Percentiles rank a stretch among this genome's conserved stretches.
Evolutionary conservation across 2,329 filamentous ascomycete genomes (phyloP).

Genomic region (Trichoderma atroviride): DNA sequence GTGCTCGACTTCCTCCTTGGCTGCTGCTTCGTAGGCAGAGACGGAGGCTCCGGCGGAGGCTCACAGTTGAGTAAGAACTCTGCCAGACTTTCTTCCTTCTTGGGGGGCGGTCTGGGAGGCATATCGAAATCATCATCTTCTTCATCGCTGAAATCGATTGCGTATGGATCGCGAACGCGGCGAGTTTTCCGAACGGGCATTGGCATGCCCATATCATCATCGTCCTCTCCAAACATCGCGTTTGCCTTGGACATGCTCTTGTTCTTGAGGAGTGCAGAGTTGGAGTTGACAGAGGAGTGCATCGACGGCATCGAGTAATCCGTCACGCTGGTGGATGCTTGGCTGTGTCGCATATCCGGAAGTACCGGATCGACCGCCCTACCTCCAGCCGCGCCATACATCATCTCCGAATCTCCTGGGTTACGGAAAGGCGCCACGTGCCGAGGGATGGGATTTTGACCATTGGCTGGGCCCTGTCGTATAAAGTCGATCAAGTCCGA

Average conservation of each 20-base stretch:
- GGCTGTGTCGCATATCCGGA: conserved; percentile 58
- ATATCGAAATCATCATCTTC: conserved; percentile 60
- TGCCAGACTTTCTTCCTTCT: conserved; percentile 68
- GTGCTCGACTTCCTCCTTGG: conserved; percentile 65
- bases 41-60: conserved; percentile 59
- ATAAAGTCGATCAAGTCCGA: conserved; percentile 96
- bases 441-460: conserved; percentile 75
- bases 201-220: conserved; percentile 39
- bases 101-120: conserved; percentile 42
- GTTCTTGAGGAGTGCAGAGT: conserved; percentile 65
- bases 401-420: conserved; percentile 84
- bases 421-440: conserved; percentile 82
- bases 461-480: conserved; percentile 75
- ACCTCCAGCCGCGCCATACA: conserved; percentile 57
- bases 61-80: conserved; percentile 73
- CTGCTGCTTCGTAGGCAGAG: conserved; percentile 38
- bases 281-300: conserved; percentile 73
- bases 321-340: conserved; percentile 58
- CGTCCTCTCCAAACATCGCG: conserved; percentile 52
- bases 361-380: conserved; percentile 61
- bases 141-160: conserved; percentile 82
- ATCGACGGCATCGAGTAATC: conserved; percentile 59
- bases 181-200: conserved; percentile 74
- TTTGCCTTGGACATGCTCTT: conserved; percentile 39
- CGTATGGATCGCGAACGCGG: conserved; percentile 85